Base-by-base conservation (phyloP, 257 asterid genomes). In the Solanum phureja region DNA sequence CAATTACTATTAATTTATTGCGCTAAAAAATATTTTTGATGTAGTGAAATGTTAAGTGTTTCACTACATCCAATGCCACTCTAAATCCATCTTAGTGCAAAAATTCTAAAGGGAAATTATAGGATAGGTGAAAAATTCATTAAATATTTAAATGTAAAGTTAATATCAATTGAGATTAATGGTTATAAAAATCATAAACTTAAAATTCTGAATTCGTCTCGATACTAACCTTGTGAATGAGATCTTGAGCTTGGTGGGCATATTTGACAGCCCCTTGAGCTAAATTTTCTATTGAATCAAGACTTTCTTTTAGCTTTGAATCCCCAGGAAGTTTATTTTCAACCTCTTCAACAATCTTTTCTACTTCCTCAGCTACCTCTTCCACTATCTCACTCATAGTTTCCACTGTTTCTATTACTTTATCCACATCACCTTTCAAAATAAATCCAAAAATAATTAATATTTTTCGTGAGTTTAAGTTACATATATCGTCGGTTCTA, bases 321-420 rank as follows among this genome's bases (percentile, higher is more conserved):
- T 93, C 92, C 6, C 90, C 89, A 52, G 95, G 95, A 85, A 93
- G 95, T 88, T 92, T 93, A 87, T 74, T 82, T 87, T 92, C 94
- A 77, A 93, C 88, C 69, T 91, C 91, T 64, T 90, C 94, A 46
- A 62, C 88, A 16, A 93, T 73, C 73, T 88, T 86, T 64, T 92
- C 95, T 82, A 92, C 92, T 88, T 91, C 87, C 89, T 92, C 94
- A 11, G 95, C 94, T 58, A 93, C 87, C 86, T 92, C 95, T 79
- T 92, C 94, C 82, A 92, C 94, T 86, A 88, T 73, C 64, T 93
- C 95, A 66, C 89, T 86, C 89, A 93, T 92, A 0, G 88, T 86
- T 87, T 93, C 95, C 89, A 89, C 93, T 76, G 90, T 92, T 49
- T 64, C 87, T 85, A 93, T 11, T 5, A 92, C 93, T 60, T 84